Evolutionary conservation across 2,329 filamentous ascomycete genomes (phyloP).

Genomic region (Lanzia echinophila): DNA sequence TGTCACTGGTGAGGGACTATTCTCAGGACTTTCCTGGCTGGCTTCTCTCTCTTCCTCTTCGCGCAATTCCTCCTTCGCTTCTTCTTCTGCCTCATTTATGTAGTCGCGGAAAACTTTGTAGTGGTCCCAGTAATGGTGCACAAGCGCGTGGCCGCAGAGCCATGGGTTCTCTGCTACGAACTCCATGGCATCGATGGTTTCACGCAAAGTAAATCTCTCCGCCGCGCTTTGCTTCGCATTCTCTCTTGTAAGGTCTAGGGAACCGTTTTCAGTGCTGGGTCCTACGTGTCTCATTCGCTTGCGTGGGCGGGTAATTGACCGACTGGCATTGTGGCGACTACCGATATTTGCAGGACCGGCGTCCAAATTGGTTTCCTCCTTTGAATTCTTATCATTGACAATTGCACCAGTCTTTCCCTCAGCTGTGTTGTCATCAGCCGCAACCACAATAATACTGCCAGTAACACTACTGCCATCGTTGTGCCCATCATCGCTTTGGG

Average conservation of each 20-base stretch:
- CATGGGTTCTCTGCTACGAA: background rate
- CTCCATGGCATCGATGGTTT: slow-evolving; percentile 3
- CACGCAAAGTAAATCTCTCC: background rate
- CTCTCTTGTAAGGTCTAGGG: no score
- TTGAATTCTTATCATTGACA: no score
- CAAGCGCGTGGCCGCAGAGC: background rate
- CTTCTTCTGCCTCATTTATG: background rate
- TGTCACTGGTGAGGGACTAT: no score
- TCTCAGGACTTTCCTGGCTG: background rate
- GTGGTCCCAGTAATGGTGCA: background rate
- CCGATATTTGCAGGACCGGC: no score
- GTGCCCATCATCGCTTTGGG: no score
- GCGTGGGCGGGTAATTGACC: no score
- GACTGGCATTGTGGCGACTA: no score
- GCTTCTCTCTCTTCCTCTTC: background rate
- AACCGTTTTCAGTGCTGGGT: background rate
- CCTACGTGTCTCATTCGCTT: background rate
- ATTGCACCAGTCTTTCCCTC: no score
- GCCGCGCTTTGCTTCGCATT: background rate
- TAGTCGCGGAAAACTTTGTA: slow-evolving; percentile 3
- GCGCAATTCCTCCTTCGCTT: background rate
- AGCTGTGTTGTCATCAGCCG: no score
- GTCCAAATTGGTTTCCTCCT: no score
- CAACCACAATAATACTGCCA: no score
- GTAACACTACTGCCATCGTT: no score